phyloP scores from a whole-genome alignment of 1,284 basidiomycete species.

The Takashimella koratensis region DNA sequence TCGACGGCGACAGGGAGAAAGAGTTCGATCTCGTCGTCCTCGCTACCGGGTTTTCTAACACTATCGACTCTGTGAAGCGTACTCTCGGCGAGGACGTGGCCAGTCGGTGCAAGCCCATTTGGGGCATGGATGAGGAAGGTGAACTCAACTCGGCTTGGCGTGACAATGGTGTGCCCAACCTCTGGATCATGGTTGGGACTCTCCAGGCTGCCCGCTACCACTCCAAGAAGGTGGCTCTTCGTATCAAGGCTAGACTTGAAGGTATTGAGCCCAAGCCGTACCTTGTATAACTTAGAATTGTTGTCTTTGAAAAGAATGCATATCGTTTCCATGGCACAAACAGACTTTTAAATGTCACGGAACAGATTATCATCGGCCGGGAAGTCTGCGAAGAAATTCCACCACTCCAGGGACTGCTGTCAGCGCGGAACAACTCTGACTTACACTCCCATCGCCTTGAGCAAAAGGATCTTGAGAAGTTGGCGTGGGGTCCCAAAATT shows the following conservation, averaged over 20 bases:
- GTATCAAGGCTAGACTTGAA: slow-evolving; percentile 28
- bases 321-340: no score
- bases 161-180: slow-evolving; percentile 53
- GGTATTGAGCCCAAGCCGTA: slow-evolving; percentile 21
- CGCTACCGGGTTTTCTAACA: slow-evolving; percentile 57
- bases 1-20: slow-evolving; percentile 46
- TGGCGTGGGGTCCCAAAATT: slow-evolving; percentile 5
- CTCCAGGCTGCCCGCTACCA: slow-evolving; percentile 24
- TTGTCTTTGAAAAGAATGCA: no score
- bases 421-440: not conserved
- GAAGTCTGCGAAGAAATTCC: not conserved
- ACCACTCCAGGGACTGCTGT: slow-evolving; percentile 3
- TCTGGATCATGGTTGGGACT: slow-evolving; percentile 60
- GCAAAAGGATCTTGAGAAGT: not conserved
- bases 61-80: slow-evolving; percentile 42
- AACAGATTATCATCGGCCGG: not conserved
- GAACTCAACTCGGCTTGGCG: slow-evolving; percentile 56
- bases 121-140: slow-evolving; percentile 61
- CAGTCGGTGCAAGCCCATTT: slow-evolving; percentile 52
- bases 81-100: slow-evolving; percentile 54
- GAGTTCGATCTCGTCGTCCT: slow-evolving; percentile 65
- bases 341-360: not conserved
- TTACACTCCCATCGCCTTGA: slow-evolving; percentile 1
- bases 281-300: slow-evolving; percentile 6
- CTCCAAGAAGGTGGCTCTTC: slow-evolving; percentile 23